Percentiles rank a stretch among this genome's conserved stretches.
Evolutionary conservation across 2,329 filamentous ascomycete species (phyloP).

Genomic region (Exserohilum rostratum): DNA sequence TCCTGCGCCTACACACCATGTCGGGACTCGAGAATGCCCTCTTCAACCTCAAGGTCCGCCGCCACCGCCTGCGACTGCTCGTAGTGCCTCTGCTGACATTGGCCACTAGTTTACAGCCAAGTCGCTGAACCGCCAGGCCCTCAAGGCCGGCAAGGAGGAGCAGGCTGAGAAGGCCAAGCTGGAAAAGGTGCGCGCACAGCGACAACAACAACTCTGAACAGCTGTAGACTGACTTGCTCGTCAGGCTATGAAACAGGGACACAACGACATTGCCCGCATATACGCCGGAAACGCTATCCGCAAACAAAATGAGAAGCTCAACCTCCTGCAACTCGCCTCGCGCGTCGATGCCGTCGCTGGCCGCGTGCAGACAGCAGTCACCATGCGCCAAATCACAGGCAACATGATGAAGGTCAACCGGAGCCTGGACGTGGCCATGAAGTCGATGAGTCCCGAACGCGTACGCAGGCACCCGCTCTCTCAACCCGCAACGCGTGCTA

Average conservation of each 20-base stretch:
- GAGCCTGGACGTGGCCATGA: conserved; percentile 68
- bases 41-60: conserved; percentile 64
- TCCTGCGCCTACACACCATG: conserved; percentile 48
- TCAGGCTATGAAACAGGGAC: conserved; percentile 65
- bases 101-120: conserved; percentile 65
- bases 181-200: conserved; percentile 57
- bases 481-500: background rate
- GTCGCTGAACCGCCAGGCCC: conserved; percentile 66
- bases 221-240: background rate
- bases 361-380: conserved; percentile 67
- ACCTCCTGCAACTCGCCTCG: conserved; percentile 62
- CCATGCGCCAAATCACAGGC: conserved; percentile 65
- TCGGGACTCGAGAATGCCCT: conserved; percentile 67
- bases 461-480: conserved; percentile 45
- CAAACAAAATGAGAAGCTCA: conserved; percentile 67
- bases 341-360: conserved; percentile 66
- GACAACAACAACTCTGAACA: background rate
- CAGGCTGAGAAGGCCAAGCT: conserved; percentile 65
- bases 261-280: conserved; percentile 66
- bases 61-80: background rate
- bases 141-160: conserved; percentile 67
- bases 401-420: conserved; percentile 68
- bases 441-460: conserved; percentile 67
- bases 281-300: conserved; percentile 68
- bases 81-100: conserved; percentile 27